phyloP scores from a whole-genome alignment of 2,329 filamentous ascomycete genomes.

The Xylariaceae sp. region DNA sequence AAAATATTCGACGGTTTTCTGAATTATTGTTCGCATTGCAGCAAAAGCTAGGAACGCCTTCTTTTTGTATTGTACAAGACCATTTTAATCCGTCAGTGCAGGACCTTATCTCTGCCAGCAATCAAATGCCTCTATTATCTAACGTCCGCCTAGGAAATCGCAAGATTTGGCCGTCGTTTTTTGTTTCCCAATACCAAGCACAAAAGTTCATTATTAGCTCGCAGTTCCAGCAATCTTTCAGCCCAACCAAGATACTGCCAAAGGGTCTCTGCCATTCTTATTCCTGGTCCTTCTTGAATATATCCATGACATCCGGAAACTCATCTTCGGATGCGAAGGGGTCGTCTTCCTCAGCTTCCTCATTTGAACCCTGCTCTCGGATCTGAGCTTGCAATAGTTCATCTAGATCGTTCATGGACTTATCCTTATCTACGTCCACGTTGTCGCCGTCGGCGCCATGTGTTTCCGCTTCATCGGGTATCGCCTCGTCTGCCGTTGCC shows the following conservation, averaged over 20 bases:
- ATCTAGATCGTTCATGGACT: constrained; percentile 6
- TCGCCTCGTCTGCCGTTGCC: neutral
- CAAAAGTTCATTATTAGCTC: neutral
- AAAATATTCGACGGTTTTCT: too few species aligned
- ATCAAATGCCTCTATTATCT: neutral
- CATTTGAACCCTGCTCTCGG: constrained; percentile 11
- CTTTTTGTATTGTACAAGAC: too few species aligned
- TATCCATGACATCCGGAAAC: neutral
- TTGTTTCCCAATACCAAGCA: neutral
- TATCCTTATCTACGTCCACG: neutral
- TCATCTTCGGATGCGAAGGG: neutral
- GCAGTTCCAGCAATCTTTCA: neutral
- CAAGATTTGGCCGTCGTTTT: too few species aligned
- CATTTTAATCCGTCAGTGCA: too few species aligned
- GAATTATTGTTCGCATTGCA: too few species aligned
- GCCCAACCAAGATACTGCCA: neutral
- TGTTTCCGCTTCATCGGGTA: neutral
- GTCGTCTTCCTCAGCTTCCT: neutral
- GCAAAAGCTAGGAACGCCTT: too few species aligned
- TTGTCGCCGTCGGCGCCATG: neutral
- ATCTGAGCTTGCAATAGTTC: constrained; percentile 26
- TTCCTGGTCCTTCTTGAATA: constrained; percentile 1
- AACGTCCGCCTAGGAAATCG: too few species aligned
- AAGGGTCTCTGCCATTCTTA: neutral
- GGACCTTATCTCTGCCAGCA: neutral